These are phyloP conservation scores for Amylostereum areolatum DNA, from an alignment of 1,284 basidiomycete species.

Conservation along the genomic window DNA sequence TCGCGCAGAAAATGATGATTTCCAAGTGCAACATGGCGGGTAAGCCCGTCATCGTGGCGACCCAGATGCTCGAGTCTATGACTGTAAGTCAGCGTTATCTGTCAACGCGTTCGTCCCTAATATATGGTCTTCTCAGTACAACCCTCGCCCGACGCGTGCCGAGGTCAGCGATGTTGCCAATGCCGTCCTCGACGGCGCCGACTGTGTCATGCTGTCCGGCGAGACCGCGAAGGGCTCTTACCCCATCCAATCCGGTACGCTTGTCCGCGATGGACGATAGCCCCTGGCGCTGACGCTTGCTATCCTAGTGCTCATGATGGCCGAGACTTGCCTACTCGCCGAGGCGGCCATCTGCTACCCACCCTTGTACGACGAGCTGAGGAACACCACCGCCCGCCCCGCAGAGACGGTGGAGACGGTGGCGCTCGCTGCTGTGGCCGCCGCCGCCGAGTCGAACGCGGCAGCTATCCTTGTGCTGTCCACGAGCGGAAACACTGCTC, in stretches of 20 bases:
- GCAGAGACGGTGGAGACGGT: constrained; percentile 93
- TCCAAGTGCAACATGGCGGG: constrained; percentile 95
- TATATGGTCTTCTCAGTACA: constrained; percentile 56
- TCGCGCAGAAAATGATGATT: constrained; percentile 99
- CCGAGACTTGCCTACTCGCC: constrained; percentile 93
- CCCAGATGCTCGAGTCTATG: constrained; percentile 99
- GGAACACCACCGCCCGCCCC: constrained; percentile 72
- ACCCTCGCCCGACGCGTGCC: constrained; percentile 94
- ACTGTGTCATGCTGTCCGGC: constrained; percentile 98
- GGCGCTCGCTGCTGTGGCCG: constrained; percentile 89
- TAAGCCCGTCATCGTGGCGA: constrained; percentile 98
- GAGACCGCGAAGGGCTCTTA: constrained; percentile 97
- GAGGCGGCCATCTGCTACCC: constrained; percentile 93
- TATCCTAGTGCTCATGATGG: constrained; percentile 89
- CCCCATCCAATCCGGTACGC: constrained; percentile 85
- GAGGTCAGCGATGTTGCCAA: constrained; percentile 98
- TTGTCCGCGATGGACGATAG: neutral
- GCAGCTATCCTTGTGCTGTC: constrained; percentile 95
- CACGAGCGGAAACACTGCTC: constrained; percentile 94
- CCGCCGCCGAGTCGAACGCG: constrained; percentile 91
- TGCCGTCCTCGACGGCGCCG: constrained; percentile 93
- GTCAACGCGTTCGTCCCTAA: neutral
- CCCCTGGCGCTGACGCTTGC: constrained; percentile 11
- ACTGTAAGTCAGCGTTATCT: constrained; percentile 49
- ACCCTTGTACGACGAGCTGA: constrained; percentile 87